A percentile compares a stretch with the other conserved stretches of the same genome.
Evolutionary conservation across 73 alveolate genomes (phyloP).

Genomic region (Uronychia setigera): DNA sequence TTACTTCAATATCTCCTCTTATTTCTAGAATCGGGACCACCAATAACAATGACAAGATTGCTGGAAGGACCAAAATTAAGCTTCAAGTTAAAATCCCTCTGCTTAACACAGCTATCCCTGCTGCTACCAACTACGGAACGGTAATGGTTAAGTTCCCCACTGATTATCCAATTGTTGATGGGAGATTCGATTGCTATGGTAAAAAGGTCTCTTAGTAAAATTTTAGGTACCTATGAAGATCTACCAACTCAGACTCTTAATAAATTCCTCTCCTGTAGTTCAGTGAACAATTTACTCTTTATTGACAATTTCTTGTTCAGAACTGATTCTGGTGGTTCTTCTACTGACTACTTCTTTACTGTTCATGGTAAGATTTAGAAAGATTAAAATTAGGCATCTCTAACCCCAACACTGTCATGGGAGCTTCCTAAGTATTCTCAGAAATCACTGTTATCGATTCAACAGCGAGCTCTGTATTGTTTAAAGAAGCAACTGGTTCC

Average conservation of each 20-base stretch:
- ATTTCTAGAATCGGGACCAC: neutral
- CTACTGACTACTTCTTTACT: neutral
- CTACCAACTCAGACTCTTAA: neutral
- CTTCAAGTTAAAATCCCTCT: neutral
- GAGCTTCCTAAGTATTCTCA: neutral
- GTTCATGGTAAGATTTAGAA: too few relatives aligned
- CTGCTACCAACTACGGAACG: neutral
- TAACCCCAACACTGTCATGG: neutral
- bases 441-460: neutral
- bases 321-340: neutral
- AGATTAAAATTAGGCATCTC: too few relatives aligned
- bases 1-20: neutral
- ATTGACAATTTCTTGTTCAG: neutral
- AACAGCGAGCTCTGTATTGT: neutral
- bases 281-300: neutral
- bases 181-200: neutral
- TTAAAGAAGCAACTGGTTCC: neutral
- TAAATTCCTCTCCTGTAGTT: neutral
- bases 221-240: neutral
- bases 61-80: neutral
- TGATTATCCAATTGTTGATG: neutral
- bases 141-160: neutral
- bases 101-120: neutral
- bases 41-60: neutral
- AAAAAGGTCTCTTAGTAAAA: neutral